Evolutionary conservation across 805 yeast species (phyloP), one percentile per base, ranked within the genome.

Genomic region (Yarrowia yakushimensis): DNA sequence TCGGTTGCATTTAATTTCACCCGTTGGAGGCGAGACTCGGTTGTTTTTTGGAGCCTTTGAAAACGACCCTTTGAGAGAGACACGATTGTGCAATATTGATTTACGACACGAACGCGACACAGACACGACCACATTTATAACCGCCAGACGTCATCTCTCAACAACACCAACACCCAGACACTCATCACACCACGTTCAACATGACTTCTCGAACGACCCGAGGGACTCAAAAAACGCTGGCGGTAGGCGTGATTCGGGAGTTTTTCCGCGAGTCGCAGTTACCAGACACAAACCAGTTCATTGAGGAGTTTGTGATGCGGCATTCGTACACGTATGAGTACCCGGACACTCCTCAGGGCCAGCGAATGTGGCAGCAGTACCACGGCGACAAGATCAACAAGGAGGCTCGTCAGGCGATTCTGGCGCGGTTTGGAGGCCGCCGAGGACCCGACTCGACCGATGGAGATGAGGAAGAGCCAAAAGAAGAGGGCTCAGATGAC

Each of bases 1-100:
- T 34, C 39, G 57, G 57, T 33, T 34, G 57, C n/a, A n/a, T 33
- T 48, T 34, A 48, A 34, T 52, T 52, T 45, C 52, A 45, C 52
- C 36, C n/a, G 20, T 27, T 23, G 30, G 27, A 31, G 36, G 36
- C 36, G 36, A 31, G 27, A 25, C 27, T n/a, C n/a, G n/a, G n/a
- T n/a, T n/a, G n/a, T n/a, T n/a, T n/a, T n/a, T n/a, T n/a, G n/a
- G n/a, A n/a, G n/a, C n/a, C n/a, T n/a, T n/a, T n/a, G n/a, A n/a
- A n/a, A n/a, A n/a, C n/a, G n/a, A n/a, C n/a, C n/a, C n/a, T n/a
- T n/a, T n/a, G n/a, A n/a, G n/a, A n/a, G n/a, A n/a, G n/a, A n/a
- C n/a, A n/a, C n/a, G n/a, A n/a, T n/a, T n/a, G n/a, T n/a, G n/a
- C n/a, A n/a, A n/a, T n/a, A n/a, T n/a, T n/a, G n/a, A n/a, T n/a